phyloP scores from a whole-genome alignment of 2,329 filamentous ascomycete species.

The Scedosporium dehoogii region DNA sequence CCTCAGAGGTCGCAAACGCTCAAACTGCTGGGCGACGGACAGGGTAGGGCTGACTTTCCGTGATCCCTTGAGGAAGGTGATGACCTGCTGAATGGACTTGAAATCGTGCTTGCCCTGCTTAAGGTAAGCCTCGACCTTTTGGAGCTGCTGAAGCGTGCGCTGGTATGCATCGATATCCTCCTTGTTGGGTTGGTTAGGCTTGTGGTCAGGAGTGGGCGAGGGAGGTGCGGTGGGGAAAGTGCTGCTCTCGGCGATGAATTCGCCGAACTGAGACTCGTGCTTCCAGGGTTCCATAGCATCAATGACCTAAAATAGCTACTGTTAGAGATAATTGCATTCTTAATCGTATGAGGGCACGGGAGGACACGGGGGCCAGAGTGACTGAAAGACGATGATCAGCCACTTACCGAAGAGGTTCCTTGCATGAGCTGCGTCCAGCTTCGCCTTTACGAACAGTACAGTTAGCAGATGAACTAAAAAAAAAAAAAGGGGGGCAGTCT shows the following conservation, averaged over 20 bases:
- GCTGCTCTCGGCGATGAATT: conserved; percentile 72
- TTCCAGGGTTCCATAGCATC: conserved; percentile 88
- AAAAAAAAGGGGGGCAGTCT: neutral
- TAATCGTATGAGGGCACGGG: neutral
- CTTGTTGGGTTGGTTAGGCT: conserved; percentile 52
- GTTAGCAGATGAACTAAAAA: neutral
- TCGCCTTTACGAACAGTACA: conserved; percentile 45
- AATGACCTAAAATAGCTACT: conserved; percentile 51
- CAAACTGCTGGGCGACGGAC: conserved; percentile 75
- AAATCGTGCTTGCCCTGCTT: conserved; percentile 61
- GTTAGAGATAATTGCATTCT: conserved; percentile 7
- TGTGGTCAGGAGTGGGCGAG: conserved; percentile 52
- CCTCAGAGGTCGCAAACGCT: conserved; percentile 76
- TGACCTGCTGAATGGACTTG: conserved; percentile 58
- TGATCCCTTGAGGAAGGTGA: conserved; percentile 62
- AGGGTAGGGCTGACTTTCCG: conserved; percentile 60
- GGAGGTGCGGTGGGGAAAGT: conserved; percentile 58
- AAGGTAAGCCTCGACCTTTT: conserved; percentile 57
- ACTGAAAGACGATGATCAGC: neutral
- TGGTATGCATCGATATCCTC: conserved; percentile 63
- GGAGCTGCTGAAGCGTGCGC: conserved; percentile 55
- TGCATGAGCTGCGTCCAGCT: conserved; percentile 91
- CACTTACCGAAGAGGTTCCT: conserved; percentile 74
- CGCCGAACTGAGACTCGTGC: conserved; percentile 75
- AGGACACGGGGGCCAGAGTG: neutral